Conservation (phyloP, 352 stramenopile species). For the Pythium sp. region DNA sequence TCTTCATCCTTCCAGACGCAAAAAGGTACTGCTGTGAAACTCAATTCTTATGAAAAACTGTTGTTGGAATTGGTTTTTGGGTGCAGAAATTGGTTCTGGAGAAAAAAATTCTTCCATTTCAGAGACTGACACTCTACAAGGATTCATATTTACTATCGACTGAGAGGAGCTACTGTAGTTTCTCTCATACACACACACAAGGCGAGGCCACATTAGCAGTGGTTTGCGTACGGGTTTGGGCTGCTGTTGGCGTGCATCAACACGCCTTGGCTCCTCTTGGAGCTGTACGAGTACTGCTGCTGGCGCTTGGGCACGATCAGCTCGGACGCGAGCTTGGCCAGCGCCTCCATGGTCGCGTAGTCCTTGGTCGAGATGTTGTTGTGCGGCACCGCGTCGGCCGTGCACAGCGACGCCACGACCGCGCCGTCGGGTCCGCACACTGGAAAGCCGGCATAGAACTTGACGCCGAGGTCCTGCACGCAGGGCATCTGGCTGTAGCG, state of each 20-base stretch:
- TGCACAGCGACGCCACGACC: slow-evolving; percentile 46
- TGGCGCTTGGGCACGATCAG: slow-evolving; percentile 21
- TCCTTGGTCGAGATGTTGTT: slow-evolving; percentile 66
- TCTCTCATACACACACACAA: neutral
- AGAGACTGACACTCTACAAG: neutral
- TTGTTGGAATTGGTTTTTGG: neutral
- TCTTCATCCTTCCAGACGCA: too few species aligned
- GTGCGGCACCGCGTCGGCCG: slow-evolving; percentile 38
- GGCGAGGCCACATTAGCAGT: neutral
- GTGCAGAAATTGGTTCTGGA: neutral
- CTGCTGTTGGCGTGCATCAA: slow-evolving; percentile 1
- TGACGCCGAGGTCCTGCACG: slow-evolving; percentile 43
- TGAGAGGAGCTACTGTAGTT: neutral
- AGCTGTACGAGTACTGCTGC: neutral
- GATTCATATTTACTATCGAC: neutral
- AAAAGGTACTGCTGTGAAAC: too few species aligned
- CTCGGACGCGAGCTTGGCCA: slow-evolving; percentile 49
- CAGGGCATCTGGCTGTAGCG: slow-evolving; percentile 52
- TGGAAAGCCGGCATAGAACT: slow-evolving; percentile 69
- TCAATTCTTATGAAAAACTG: too few species aligned
- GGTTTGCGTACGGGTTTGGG: slow-evolving; percentile 4
- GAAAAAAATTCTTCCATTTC: neutral
- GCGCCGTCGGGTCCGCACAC: slow-evolving; percentile 40
- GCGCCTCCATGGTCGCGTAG: slow-evolving; percentile 70
- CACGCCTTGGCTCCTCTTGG: neutral